phyloP scores from a whole-genome alignment of 305 asterid species.

The Fraxinus sp. region DNA sequence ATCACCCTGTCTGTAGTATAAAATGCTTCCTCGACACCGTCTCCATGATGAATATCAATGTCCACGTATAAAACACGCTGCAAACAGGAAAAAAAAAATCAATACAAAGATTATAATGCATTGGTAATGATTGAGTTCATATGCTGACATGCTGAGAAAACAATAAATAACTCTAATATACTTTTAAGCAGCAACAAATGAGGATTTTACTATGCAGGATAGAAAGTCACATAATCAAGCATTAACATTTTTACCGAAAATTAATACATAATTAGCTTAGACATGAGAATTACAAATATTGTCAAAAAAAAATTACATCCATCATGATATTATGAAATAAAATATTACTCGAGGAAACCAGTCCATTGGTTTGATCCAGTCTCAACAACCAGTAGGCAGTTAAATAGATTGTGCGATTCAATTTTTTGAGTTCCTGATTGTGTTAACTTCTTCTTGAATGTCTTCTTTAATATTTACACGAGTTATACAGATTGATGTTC shows the following conservation, averaged over 20 bases:
- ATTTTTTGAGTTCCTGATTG: not conserved
- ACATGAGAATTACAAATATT: not conserved
- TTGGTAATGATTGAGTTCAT: constrained; percentile 1
- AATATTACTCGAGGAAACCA: not conserved
- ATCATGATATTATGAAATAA: not conserved
- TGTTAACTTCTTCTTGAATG: not conserved
- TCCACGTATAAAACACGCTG: constrained; percentile 67
- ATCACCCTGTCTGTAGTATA: constrained; percentile 68
- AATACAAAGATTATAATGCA: not conserved
- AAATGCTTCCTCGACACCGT: constrained; percentile 69
- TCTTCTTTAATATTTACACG: not conserved
- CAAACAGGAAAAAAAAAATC: constrained; percentile 16
- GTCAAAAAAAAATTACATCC: not conserved
- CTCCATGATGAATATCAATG: constrained; percentile 68
- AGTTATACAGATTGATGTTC: not conserved
- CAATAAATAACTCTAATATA: not conserved
- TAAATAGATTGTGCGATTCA: not conserved
- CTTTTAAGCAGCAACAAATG: not conserved
- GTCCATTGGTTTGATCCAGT: not conserved
- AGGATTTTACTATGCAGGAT: not conserved
- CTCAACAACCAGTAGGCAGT: not conserved
- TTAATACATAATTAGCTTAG: not conserved
- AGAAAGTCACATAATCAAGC: not conserved
- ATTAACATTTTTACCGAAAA: not conserved
- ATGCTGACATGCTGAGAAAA: constrained; percentile 5